Evolutionary conservation across 306 rosid species (phyloP), one percentile per base, ranked within the genome.

Genomic region (Dalbergia oliveri): DNA sequence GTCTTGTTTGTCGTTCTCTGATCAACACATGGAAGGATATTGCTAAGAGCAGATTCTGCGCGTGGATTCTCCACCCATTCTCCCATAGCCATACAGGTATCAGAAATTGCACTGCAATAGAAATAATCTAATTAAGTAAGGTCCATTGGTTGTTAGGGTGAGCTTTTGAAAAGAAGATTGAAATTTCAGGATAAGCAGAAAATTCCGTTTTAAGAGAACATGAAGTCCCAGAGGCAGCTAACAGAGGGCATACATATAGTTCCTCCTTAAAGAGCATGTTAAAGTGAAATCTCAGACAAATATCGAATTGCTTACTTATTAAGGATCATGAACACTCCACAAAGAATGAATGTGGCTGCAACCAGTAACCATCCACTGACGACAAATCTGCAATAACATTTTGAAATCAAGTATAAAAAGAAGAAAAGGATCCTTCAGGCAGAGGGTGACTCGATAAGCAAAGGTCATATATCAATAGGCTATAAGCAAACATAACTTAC

Each of bases 21-120:
- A 79, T 91, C 97, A 68, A 94, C 97, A 45, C 98, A 94, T 0
- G 98, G 98, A 73, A 94, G 97, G 79, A 94, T 87, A 67, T 86
- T 87, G 89, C 94, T 88, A 43, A 91, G 98, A 67, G 97, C 94
- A 16, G 97, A 90, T 84, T 90, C 95, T 26, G 98, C 88, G 4
- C 89, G 95, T 35, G 98, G 95, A 88, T 90, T 83, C 58, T 94
- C 95, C 70, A 94, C 97, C 98, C 98, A 94, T 77, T 94, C 95
- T 57, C 85, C 92, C 98, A 94, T 94, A 21, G 97, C 95, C 90
- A 91, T 78, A 73, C 98, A 94, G 9, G 97, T 87, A 83, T 94
- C 98, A 44, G 91, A 91, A 73, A 94, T 91, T 66, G 95, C 83
- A 87, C 98, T 94, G 87, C 54, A 78, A 76, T 77, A 51, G 4